Conservation (phyloP, 257 asterid genomes). For the Petunia axillaris region DNA sequence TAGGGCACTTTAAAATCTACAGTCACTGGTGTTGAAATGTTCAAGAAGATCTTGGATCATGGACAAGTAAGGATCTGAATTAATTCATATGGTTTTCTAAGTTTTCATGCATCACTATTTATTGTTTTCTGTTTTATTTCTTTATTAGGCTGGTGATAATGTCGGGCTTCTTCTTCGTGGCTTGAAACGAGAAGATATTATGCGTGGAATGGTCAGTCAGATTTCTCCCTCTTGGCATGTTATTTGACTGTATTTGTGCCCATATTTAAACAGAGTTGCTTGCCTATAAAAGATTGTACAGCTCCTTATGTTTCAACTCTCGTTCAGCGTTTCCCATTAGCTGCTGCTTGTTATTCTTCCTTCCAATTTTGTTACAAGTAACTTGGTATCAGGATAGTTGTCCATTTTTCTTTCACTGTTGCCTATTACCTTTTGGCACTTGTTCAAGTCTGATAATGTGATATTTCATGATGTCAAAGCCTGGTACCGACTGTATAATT, state of each 20-base stretch:
- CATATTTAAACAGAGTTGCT: not conserved
- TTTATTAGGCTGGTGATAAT: conserved; percentile 94
- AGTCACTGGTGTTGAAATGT: conserved; percentile 99
- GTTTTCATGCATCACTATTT: conserved; percentile 5
- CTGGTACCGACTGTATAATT: not conserved
- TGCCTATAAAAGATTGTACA: not conserved
- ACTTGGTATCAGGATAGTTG: not conserved
- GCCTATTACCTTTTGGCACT: not conserved
- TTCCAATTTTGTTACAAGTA: not conserved
- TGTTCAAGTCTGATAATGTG: conserved; percentile 18
- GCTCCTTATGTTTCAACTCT: not conserved
- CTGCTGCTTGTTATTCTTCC: not conserved
- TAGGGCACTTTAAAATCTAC: conserved; percentile 83
- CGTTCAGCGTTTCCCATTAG: not conserved
- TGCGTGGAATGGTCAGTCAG: conserved; percentile 87
- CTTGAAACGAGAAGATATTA: conserved; percentile 85
- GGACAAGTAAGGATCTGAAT: conserved; percentile 69
- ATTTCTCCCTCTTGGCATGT: not conserved
- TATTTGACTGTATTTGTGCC: not conserved
- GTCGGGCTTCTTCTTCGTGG: conserved; percentile 98
- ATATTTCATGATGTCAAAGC: not conserved
- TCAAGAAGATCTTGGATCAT: conserved; percentile 87
- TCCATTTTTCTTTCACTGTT: not conserved
- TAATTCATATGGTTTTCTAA: not conserved
- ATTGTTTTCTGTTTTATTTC: conserved; percentile 9